Evolutionary conservation across 345 rosid genomes (phyloP).

Genomic region (Eucalyptus marginata): DNA sequence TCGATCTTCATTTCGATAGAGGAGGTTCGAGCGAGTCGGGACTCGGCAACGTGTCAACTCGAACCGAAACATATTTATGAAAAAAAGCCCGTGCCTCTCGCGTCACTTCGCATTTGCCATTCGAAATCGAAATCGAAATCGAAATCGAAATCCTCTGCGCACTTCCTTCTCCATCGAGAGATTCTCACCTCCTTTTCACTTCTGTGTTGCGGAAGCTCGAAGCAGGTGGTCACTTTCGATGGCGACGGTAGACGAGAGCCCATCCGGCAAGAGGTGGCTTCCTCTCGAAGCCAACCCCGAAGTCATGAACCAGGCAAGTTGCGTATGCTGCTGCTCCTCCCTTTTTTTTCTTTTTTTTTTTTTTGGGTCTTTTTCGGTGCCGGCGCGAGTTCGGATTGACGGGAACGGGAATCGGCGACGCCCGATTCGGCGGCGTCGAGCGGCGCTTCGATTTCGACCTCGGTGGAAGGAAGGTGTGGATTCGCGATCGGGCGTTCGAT

Average conservation of each 20-base stretch:
- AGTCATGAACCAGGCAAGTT: slow-evolving; percentile 86
- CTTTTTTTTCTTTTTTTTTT: not conserved
- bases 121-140: not conserved
- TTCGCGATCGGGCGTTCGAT: too few relatives aligned
- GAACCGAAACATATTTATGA: not conserved
- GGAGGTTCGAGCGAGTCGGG: not conserved
- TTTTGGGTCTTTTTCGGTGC: not conserved
- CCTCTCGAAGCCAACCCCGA: slow-evolving; percentile 99
- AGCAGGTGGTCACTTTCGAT: not conserved
- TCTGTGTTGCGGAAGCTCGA: not conserved
- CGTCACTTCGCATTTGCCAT: not conserved
- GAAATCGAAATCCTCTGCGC: not conserved
- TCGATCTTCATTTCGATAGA: not conserved
- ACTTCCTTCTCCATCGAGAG: not conserved
- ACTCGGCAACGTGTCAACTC: not conserved
- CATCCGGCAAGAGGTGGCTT: slow-evolving; percentile 83
- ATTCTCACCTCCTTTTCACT: not conserved
- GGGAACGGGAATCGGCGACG: not conserved
- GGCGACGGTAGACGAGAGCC: slow-evolving; percentile 42
- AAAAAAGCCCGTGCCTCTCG: not conserved
- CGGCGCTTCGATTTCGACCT: too few relatives aligned
- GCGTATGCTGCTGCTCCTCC: not conserved
- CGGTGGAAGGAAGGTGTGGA: too few relatives aligned
- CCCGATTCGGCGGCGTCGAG: not conserved
- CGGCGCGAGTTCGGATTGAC: not conserved